Base-by-base conservation (phyloP, 768 basidiomycete species). In the Termitomyces sp. region DNA sequence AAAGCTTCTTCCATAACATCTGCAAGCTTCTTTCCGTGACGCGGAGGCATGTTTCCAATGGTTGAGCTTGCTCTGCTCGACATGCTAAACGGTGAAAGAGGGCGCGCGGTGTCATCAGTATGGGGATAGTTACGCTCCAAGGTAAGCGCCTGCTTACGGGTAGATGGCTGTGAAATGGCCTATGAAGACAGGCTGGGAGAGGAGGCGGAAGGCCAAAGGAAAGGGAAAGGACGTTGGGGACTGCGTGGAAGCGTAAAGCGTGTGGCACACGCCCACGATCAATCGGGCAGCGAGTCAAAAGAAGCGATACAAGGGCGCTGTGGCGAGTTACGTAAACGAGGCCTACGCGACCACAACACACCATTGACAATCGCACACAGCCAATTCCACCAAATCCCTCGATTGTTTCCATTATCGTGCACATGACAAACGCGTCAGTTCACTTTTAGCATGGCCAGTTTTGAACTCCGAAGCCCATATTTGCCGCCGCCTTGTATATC, bases 61-160 rank as follows among this genome's bases (percentile, higher is more conserved):
- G 68, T 71, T 53, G 72, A 69, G 65, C 74, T 75, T 61, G 70
- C 65, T 48, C 68, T 69, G 66, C 67, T 73, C 42, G 75, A 73
- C 72, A 73, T 73, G 37, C 59, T 60, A 52, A 24, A 33, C 27
- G 54, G 36, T 22, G 34, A 24, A 48, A 48, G 7, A 45, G 54
- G 50, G 48, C 48, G 59, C 55, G 30, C 37, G 54, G 34, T 42
- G 20, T 34, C 22, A 33, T 56, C 24, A 56, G 16, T 33, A 37
- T 24, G 45, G 34, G 24, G 8, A 36, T 46, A 55, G 45, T 42
- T 22, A 24, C 36, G 51, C 34, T 39, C 53, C 37, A 12, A 53
- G 37, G 16, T 4, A 30, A 20, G 39, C 39, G 39, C 30, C 31
- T 54, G 24, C 53, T 54, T 42, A 54, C 53, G 16, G 39, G 27